A percentile compares a stretch with the other conserved stretches of the same genome.
phyloP scores from a whole-genome alignment of 805 yeast species.

The Candida cerambycidarum region DNA sequence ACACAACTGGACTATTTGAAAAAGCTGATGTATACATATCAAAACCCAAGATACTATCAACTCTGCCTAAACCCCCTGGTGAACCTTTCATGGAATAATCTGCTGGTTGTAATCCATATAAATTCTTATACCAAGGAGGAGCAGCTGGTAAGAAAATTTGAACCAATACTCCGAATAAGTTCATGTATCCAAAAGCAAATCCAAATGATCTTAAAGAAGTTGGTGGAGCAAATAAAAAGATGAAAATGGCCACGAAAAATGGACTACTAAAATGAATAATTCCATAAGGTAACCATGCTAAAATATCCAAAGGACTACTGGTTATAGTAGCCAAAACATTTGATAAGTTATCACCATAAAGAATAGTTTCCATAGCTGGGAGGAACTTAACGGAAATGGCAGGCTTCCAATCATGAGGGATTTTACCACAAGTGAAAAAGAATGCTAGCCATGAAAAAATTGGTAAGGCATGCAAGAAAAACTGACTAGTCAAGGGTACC shows the following conservation, averaged over 20 bases:
- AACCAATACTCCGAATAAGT: constrained; percentile 75
- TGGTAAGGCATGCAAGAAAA: constrained; percentile 80
- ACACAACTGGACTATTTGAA: constrained; percentile 83
- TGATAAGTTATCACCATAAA: constrained; percentile 88
- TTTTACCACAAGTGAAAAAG: constrained; percentile 72
- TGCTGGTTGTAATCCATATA: constrained; percentile 86
- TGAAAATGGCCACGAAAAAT: constrained; percentile 73
- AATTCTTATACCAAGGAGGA: constrained; percentile 93
- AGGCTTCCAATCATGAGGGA: constrained; percentile 75
- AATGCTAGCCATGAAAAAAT: constrained; percentile 83
- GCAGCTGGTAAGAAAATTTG: constrained; percentile 91
- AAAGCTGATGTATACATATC: constrained; percentile 84
- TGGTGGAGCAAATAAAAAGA: constrained; percentile 92
- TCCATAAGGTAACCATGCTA: constrained; percentile 97
- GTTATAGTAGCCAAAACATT: constrained; percentile 77
- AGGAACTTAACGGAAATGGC: constrained; percentile 85
- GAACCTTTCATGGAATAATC: constrained; percentile 89
- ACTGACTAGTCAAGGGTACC: constrained; percentile 79
- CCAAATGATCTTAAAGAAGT: constrained; percentile 78
- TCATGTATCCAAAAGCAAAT: constrained; percentile 94
- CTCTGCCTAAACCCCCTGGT: constrained; percentile 92
- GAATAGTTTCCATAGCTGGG: constrained; percentile 88
- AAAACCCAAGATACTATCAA: constrained; percentile 74
- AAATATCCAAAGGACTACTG: constrained; percentile 64
- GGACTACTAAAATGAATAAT: constrained; percentile 88